Conservation (phyloP, 208 protist species). For the Angomonas ambiguus region DNA sequence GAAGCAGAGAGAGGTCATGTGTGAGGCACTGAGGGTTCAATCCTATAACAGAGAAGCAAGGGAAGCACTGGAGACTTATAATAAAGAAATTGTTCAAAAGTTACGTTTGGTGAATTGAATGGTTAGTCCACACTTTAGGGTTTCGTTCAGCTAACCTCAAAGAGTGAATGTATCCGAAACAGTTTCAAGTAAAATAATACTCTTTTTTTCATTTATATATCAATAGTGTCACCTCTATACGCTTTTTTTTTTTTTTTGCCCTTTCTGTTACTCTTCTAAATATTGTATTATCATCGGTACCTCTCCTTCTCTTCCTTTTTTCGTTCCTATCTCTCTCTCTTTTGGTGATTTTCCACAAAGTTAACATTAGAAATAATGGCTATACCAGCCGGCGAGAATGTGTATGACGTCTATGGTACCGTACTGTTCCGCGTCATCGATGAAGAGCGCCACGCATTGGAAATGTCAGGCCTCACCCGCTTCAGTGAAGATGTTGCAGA, state of each 20-base stretch:
- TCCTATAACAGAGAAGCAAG: slow-evolving; percentile 47
- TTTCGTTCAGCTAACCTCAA: neutral
- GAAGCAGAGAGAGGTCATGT: slow-evolving; percentile 39
- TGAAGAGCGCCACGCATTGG: slow-evolving; percentile 13
- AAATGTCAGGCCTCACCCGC: slow-evolving; percentile 13
- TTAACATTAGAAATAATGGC: slow-evolving; percentile 27
- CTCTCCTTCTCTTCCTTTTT: slow-evolving; percentile 8
- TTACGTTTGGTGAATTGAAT: neutral
- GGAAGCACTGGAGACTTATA: slow-evolving; percentile 37
- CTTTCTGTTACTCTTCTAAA: neutral
- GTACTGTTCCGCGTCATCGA: slow-evolving; percentile 59
- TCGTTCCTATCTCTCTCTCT: neutral
- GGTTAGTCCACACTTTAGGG: too few species aligned
- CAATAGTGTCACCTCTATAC: neutral
- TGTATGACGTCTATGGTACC: slow-evolving; percentile 69
- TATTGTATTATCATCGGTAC: neutral
- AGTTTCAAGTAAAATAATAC: too few species aligned
- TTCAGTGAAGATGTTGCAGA: neutral
- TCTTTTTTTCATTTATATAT: too few species aligned
- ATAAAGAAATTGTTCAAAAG: neutral
- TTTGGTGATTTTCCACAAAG: neutral
- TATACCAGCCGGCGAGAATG: slow-evolving; percentile 29
- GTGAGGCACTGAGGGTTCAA: slow-evolving; percentile 60
- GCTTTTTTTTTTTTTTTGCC: neutral
- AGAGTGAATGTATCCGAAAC: neutral